Conservation (phyloP, 2,329 filamentous ascomycete genomes). For the Ophiobolus disseminans region DNA sequence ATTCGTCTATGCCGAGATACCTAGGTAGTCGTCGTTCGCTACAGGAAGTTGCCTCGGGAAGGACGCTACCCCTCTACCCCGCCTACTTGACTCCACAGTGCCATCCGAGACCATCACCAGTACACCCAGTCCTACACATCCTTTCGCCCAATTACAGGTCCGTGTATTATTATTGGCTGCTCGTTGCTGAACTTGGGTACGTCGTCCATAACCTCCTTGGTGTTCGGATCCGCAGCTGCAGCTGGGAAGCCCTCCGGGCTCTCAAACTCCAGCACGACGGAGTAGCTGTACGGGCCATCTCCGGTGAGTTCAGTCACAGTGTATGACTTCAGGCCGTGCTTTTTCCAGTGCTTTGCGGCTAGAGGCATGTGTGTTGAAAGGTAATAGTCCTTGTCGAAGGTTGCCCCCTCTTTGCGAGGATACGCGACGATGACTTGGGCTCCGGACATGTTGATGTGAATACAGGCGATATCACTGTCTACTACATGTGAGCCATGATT, state of each 20-base stretch:
- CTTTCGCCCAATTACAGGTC: conserved; percentile 23
- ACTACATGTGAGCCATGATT: not conserved
- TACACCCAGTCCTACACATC: conserved; percentile 6
- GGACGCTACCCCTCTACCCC: not conserved
- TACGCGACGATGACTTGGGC: conserved; percentile 47
- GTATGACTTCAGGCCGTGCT: conserved; percentile 48
- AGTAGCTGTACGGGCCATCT: conserved; percentile 31
- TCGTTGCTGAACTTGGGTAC: conserved; percentile 47
- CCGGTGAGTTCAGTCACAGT: conserved; percentile 26
- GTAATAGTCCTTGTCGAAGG: conserved; percentile 61
- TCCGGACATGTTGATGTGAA: conserved; percentile 21
- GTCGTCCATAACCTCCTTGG: conserved; percentile 47
- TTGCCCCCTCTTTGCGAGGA: conserved; percentile 49
- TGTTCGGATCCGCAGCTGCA: conserved; percentile 21
- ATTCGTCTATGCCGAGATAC: no score
- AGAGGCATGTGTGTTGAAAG: conserved; percentile 57
- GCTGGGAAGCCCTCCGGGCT: conserved; percentile 29
- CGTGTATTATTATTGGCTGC: conserved; percentile 39
- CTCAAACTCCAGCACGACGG: conserved; percentile 32
- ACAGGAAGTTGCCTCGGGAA: conserved; percentile 2
- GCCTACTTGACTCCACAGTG: not conserved
- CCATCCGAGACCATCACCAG: conserved; percentile 1
- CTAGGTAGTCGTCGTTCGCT: not conserved
- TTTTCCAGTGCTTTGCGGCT: conserved; percentile 49
- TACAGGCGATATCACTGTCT: not conserved